Base-by-base conservation (phyloP, 352 stramenopile species). In the Pythium graminicola region DNA sequence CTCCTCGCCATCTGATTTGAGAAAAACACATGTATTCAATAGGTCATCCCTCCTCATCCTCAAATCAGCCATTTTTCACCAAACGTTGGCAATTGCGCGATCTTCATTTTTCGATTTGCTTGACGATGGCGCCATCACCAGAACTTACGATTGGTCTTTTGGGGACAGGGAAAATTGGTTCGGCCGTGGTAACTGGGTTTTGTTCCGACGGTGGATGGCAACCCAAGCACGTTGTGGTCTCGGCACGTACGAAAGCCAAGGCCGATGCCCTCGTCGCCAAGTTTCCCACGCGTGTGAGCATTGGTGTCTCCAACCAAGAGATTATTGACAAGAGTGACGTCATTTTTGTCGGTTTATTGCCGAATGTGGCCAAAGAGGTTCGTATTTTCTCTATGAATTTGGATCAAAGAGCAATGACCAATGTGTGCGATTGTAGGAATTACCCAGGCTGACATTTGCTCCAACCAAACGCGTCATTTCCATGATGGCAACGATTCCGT, bases 401-500 rank as follows among this genome's bases (percentile, higher is more conserved):
- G n/a, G n/a, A n/a, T n/a, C n/a, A n/a, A n/a, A n/a, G n/a, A n/a
- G n/a, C n/a, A n/a, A n/a, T n/a, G n/a, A n/a, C n/a, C n/a, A n/a
- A n/a, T 42, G n/a, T 17, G 26, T 14, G 45, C 24, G 14, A 28
- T 7, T 23, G 13, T 60, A 85, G 53, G 76, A 87, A 57, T 66
- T 91, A 36, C 83, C 78, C 29, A 80, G 76, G 63, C 68, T 93
- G 39, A 70, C 60, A 24, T 91, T 93, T 39, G 60, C 67, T 17
- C 45, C 76, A 7, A 64, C 65, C 54, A 85, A 89, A 64, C 65
- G 43, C 24, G 76, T 93, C 29, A 68, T 93, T 36, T 91, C 80
- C 50, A 93, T 91, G 83, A 93, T 93, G 83, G 83, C 83, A 40
- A 93, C 83, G 28, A 90, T 93, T 62, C 83, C 80, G 26, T 93